phyloP scores from a whole-genome alignment of 2,329 filamentous ascomycete genomes.

The Dothideomycetes sp. region DNA sequence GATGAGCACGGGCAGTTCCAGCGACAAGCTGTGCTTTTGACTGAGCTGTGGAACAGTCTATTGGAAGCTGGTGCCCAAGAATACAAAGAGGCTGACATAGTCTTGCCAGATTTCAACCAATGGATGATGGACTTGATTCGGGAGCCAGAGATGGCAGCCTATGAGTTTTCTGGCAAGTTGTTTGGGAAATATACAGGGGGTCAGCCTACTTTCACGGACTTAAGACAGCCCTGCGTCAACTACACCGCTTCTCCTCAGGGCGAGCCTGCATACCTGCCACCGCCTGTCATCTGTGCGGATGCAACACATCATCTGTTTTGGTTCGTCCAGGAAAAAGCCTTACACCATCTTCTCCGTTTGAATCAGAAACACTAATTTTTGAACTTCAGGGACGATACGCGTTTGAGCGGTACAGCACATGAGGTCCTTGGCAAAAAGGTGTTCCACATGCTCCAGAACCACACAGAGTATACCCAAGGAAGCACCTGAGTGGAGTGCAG shows the following conservation, averaged over 20 bases:
- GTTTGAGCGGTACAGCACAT: slow-evolving; percentile 9
- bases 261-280: slow-evolving; percentile 1
- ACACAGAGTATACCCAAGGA: neutral
- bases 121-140: slow-evolving; percentile 9
- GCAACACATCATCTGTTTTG: slow-evolving; percentile 8
- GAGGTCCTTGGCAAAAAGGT: slow-evolving; percentile 8
- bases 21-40: slow-evolving; percentile 7
- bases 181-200: neutral
- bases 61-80: neutral
- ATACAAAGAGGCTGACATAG: slow-evolving; percentile 4
- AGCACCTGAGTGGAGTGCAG: too few species aligned
- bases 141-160: slow-evolving; percentile 21
- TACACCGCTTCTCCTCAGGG: slow-evolving; percentile 3
- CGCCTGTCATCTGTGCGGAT: slow-evolving; percentile 5
- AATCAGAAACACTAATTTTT: neutral
- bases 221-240: slow-evolving; percentile 6
- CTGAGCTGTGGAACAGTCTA: slow-evolving; percentile 6
- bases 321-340: slow-evolving; percentile 7
- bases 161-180: slow-evolving; percentile 11
- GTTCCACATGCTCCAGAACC: slow-evolving; percentile 1
- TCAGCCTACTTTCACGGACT: slow-evolving; percentile 2
- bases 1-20: slow-evolving; percentile 7
- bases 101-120: slow-evolving; percentile 6
- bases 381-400: slow-evolving; percentile 7
- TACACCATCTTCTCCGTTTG: slow-evolving; percentile 5